Conservation (phyloP, 306 rosid species). For the Abrus precatorius region DNA sequence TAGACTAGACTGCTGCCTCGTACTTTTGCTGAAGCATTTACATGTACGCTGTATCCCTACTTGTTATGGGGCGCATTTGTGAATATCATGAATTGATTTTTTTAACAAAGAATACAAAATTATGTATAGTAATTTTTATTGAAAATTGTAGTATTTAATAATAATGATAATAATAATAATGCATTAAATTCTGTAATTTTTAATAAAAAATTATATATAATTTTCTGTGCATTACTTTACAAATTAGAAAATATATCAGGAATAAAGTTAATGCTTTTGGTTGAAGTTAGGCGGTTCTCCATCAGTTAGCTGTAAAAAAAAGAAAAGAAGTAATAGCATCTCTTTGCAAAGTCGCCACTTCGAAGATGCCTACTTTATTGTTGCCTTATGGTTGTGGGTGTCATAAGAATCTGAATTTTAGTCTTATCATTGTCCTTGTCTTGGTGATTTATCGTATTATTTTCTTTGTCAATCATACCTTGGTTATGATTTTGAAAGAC, state of each 20-base stretch:
- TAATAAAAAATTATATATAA: too few relatives aligned
- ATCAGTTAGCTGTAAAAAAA: slow-evolving; percentile 19
- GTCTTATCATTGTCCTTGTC: slow-evolving; percentile 21
- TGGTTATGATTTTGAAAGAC: not conserved
- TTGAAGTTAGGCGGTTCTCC: slow-evolving; percentile 28
- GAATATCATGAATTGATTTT: not conserved
- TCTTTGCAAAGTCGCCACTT: not conserved
- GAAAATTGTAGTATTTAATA: too few relatives aligned
- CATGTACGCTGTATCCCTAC: slow-evolving; percentile 12
- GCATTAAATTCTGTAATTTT: too few relatives aligned
- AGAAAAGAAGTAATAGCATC: not conserved
- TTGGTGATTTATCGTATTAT: slow-evolving; percentile 3
- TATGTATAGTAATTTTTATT: too few relatives aligned
- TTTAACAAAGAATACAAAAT: too few relatives aligned
- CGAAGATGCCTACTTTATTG: not conserved
- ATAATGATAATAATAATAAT: too few relatives aligned
- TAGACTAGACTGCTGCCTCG: not conserved
- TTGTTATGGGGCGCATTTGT: slow-evolving; percentile 28
- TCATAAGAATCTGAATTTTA: not conserved
- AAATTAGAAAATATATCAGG: not conserved
- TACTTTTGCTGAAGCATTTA: slow-evolving; percentile 33
- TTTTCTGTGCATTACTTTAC: too few relatives aligned
- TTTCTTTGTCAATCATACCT: not conserved
- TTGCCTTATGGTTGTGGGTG: not conserved
- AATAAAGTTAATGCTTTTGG: slow-evolving; percentile 37